phyloP scores from a whole-genome alignment of 2,329 filamentous ascomycete genomes.

The Pseudogymnoascus sp. region DNA sequence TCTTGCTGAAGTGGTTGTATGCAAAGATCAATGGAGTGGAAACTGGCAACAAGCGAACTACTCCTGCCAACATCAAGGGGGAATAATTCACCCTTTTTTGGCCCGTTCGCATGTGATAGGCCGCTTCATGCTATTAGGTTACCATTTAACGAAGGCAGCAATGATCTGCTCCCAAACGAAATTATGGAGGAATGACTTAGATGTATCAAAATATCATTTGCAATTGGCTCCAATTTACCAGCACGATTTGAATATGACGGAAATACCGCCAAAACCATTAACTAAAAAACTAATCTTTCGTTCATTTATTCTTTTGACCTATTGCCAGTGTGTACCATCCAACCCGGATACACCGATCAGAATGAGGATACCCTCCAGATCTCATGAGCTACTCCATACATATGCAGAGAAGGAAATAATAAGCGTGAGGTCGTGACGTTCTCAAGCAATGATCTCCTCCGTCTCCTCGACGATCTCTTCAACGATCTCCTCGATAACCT shows the following conservation, averaged over 20 bases:
- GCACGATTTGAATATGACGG: background rate
- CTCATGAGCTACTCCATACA: slow-evolving; percentile 10
- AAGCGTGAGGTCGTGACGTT: slow-evolving; percentile 5
- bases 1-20: slow-evolving; percentile 61
- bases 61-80: slow-evolving; percentile 20
- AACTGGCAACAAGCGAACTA: slow-evolving; percentile 28
- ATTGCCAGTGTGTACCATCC: slow-evolving; percentile 6
- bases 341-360: slow-evolving; percentile 8
- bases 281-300: slow-evolving; percentile 5
- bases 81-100: slow-evolving; percentile 14
- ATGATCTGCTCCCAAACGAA: background rate
- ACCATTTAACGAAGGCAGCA: background rate
- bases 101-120: background rate
- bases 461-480: slow-evolving; percentile 78
- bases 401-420: slow-evolving; percentile 9
- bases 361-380: slow-evolving; percentile 8
- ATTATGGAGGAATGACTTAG: background rate
- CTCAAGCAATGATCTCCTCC: slow-evolving; percentile 57
- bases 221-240: background rate
- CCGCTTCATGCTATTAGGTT: background rate
- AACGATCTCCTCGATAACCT: slow-evolving; percentile 79
- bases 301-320: slow-evolving; percentile 8
- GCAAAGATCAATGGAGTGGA: slow-evolving; percentile 51
- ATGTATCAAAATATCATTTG: slow-evolving; percentile 3
- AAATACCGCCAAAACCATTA: background rate